Evolutionary conservation across 257 asterid species (phyloP).

Genomic region (Lycium ferocissimum): DNA sequence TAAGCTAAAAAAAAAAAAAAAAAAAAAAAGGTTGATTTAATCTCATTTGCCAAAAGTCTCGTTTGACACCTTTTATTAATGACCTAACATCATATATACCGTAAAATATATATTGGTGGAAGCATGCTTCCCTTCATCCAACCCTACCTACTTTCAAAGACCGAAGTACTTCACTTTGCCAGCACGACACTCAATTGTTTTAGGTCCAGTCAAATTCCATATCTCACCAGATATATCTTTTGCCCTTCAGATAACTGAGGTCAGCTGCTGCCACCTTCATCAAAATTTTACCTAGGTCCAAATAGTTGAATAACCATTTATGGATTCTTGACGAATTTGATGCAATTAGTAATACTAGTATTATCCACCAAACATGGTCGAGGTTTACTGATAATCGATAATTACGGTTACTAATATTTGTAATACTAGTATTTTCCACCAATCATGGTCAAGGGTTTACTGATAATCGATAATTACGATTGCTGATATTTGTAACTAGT

Average conservation of each 20-base stretch:
- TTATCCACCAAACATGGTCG: neutral
- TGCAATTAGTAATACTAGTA: neutral
- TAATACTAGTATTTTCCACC: too few relatives aligned
- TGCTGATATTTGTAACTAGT: too few relatives aligned
- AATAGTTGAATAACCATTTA: neutral
- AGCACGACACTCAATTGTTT: neutral
- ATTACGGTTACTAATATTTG: too few relatives aligned
- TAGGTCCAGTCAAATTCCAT: neutral
- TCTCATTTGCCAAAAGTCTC: neutral
- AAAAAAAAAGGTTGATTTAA: neutral
- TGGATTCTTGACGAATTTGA: too few relatives aligned
- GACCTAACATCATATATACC: neutral
- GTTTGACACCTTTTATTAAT: neutral
- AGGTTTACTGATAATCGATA: neutral
- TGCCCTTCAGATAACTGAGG: neutral
- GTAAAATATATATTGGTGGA: neutral
- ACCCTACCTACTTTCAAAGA: constrained; percentile 24
- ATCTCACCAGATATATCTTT: neutral
- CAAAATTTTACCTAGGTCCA: too few relatives aligned
- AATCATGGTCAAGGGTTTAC: too few relatives aligned
- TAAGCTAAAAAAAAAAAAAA: neutral
- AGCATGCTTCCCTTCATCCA: constrained; percentile 9
- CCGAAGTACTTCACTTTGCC: constrained; percentile 1
- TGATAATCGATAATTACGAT: too few relatives aligned
- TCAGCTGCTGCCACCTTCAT: neutral